Evolutionary conservation across 1,139 yeast species (phyloP).

Genomic region (Taiozyma onychis): DNA sequence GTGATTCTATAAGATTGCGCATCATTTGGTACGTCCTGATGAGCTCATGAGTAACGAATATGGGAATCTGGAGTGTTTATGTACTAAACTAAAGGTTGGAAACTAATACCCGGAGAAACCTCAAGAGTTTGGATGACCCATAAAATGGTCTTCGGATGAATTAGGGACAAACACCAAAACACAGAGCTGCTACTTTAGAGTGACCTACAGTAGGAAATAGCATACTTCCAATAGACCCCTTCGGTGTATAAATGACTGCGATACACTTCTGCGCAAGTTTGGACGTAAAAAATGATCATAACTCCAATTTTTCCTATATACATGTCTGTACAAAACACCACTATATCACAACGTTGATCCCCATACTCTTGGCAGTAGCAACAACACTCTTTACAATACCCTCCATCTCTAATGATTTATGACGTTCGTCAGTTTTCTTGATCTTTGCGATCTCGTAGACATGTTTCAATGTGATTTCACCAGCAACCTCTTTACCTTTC

Average conservation of each 20-base stretch:
- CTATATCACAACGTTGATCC: slow-evolving; percentile 72
- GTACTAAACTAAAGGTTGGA: not conserved
- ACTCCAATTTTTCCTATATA: not conserved
- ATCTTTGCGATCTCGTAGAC: slow-evolving; percentile 93
- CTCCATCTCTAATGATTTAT: slow-evolving; percentile 63
- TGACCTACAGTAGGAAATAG: too few species aligned
- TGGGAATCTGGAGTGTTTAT: not conserved
- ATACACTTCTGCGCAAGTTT: not conserved
- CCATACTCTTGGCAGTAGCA: slow-evolving; percentile 84
- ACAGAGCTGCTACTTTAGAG: not conserved
- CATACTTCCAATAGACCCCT: too few species aligned
- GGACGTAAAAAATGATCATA: not conserved
- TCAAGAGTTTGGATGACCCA: not conserved
- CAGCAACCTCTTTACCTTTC: slow-evolving; percentile 54
- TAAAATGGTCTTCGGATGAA: not conserved
- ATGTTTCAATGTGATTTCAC: slow-evolving; percentile 79
- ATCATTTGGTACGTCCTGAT: not conserved
- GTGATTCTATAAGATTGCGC: not conserved
- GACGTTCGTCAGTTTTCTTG: slow-evolving; percentile 81
- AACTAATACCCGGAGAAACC: not conserved
- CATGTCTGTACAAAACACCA: not conserved
- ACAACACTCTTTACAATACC: slow-evolving; percentile 77
- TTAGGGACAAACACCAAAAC: not conserved
- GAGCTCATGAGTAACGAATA: not conserved
- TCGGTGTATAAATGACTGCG: not conserved